These are phyloP conservation scores for Phytophthora capsici DNA, from an alignment of 352 stramenopile genomes.

Conservation along the genomic window DNA sequence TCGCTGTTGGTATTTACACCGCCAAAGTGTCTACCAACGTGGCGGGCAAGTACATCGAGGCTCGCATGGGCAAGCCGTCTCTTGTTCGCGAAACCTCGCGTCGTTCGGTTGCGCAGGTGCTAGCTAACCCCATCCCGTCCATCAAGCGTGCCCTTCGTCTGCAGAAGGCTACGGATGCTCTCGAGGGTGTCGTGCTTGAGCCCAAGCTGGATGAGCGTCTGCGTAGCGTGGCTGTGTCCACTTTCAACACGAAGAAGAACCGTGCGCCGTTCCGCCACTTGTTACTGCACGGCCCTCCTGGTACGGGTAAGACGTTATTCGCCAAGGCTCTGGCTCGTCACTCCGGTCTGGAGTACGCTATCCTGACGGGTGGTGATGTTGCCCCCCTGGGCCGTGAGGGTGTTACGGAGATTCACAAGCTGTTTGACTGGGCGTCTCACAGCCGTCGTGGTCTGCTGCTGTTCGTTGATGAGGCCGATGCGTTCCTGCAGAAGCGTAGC, in stretches of 20 bases:
- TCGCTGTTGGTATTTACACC: slow-evolving; percentile 97
- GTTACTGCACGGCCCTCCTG: slow-evolving; percentile 97
- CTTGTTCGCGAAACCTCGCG: slow-evolving; percentile 98
- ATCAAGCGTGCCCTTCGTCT: slow-evolving; percentile 91
- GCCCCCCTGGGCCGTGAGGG: slow-evolving; percentile 96
- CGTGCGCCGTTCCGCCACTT: slow-evolving; percentile 98
- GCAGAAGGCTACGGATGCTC: slow-evolving; percentile 90
- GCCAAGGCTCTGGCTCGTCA: slow-evolving; percentile 96
- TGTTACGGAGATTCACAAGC: slow-evolving; percentile 99
- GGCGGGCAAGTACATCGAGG: slow-evolving; percentile 95
- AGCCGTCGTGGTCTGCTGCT: slow-evolving; percentile 95
- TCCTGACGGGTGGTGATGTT: slow-evolving; percentile 98
- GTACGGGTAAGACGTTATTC: slow-evolving; percentile 99
- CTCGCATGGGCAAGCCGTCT: slow-evolving; percentile 96
- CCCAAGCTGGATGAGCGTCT: slow-evolving; percentile 94
- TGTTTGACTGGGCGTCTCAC: slow-evolving; percentile 99
- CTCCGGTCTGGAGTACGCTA: slow-evolving; percentile 98
- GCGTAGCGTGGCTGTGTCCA: slow-evolving; percentile 95
- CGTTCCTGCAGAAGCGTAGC: slow-evolving; percentile 98
- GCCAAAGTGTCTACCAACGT: slow-evolving; percentile 94
- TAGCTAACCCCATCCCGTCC: slow-evolving; percentile 86
- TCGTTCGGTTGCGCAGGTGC: slow-evolving; percentile 82
- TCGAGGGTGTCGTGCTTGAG: slow-evolving; percentile 96
- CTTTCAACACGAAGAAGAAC: slow-evolving; percentile 99
- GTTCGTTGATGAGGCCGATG: slow-evolving; percentile 99